Percentiles rank a stretch among this genome's conserved stretches.
These are phyloP conservation scores for Hygrocybe punicea DNA, from an alignment of 768 basidiomycete species.

Conservation along the genomic window DNA sequence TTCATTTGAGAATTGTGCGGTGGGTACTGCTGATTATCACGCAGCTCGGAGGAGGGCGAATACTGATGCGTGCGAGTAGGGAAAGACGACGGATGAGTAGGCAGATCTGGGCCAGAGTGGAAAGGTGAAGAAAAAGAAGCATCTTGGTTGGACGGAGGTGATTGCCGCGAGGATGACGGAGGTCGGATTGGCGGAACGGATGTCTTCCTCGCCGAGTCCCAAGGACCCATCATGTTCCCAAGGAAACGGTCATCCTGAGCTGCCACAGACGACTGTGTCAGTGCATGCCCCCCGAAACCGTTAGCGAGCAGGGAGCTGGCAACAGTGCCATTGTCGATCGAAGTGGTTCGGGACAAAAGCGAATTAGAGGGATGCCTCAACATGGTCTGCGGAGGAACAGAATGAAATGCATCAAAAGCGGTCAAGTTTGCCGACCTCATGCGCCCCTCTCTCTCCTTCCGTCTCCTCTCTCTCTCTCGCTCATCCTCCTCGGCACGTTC, in stretches of 20 bases:
- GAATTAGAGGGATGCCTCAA: slow-evolving; percentile 38
- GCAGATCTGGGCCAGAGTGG: slow-evolving; percentile 38
- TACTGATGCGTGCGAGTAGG: slow-evolving; percentile 10
- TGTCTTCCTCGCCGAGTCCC: slow-evolving; percentile 30
- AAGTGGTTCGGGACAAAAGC: slow-evolving; percentile 14
- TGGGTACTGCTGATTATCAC: neutral
- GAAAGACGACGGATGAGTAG: slow-evolving; percentile 5
- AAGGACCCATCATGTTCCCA: slow-evolving; percentile 37
- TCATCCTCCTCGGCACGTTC: slow-evolving; percentile 65
- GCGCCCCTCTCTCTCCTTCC: slow-evolving; percentile 53
- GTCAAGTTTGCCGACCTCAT: slow-evolving; percentile 42
- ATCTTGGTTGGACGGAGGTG: neutral
- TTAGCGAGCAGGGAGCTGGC: slow-evolving; percentile 13
- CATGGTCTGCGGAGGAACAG: slow-evolving; percentile 44
- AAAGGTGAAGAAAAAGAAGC: slow-evolving; percentile 24
- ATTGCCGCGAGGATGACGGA: slow-evolving; percentile 1
- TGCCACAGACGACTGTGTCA: slow-evolving; percentile 2
- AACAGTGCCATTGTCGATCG: slow-evolving; percentile 2
- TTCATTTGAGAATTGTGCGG: slow-evolving; percentile 5
- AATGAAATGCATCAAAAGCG: slow-evolving; percentile 79
- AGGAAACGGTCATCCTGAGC: slow-evolving; percentile 28
- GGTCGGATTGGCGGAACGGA: slow-evolving; percentile 3
- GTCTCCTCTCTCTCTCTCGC: slow-evolving; percentile 46
- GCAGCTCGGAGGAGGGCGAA: slow-evolving; percentile 11
- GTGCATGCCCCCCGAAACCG: slow-evolving; percentile 9